Conservation (phyloP, 129 eudicot species). For the Artemisia tridentata region DNA sequence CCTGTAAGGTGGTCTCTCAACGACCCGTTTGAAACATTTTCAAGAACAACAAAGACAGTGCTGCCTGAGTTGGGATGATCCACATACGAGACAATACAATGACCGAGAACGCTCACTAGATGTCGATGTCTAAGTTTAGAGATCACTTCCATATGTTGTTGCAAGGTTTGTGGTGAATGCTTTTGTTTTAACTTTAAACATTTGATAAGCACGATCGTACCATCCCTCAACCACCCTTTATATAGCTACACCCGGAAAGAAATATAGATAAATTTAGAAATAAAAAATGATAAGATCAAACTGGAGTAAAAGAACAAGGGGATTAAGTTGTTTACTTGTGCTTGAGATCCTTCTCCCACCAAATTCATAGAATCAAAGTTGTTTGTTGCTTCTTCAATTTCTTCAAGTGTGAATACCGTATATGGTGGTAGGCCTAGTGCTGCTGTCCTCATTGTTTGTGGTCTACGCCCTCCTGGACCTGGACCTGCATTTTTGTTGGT, state of each 20-base stretch:
- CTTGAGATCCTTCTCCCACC: constrained; percentile 84
- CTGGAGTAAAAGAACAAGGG: background rate
- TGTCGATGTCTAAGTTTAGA: constrained; percentile 84
- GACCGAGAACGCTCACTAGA: constrained; percentile 88
- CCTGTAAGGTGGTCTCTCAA: constrained; percentile 82
- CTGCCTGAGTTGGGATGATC: constrained; percentile 70
- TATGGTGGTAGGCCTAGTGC: constrained; percentile 81
- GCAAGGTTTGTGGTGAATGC: constrained; percentile 61
- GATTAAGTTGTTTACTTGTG: constrained; percentile 46
- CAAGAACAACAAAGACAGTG: constrained; percentile 78
- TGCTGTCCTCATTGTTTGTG: constrained; percentile 65
- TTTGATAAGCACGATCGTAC: constrained; percentile 62
- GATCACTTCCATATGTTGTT: constrained; percentile 85
- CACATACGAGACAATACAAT: constrained; percentile 66
- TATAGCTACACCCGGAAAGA: constrained; percentile 44
- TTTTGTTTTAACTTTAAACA: constrained; percentile 78
- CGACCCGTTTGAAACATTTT: constrained; percentile 69
- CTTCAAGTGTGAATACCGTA: constrained; percentile 72
- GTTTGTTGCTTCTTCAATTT: constrained; percentile 89
- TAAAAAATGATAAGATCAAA: background rate
- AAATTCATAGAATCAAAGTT: constrained; percentile 72
- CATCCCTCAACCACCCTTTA: constrained; percentile 76
- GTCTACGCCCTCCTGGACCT: constrained; percentile 48
- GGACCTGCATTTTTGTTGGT: background rate
- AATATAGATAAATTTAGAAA: background rate